phyloP scores from a whole-genome alignment of 2,329 filamentous ascomycete genomes.

The Chlorencoelia australis region DNA sequence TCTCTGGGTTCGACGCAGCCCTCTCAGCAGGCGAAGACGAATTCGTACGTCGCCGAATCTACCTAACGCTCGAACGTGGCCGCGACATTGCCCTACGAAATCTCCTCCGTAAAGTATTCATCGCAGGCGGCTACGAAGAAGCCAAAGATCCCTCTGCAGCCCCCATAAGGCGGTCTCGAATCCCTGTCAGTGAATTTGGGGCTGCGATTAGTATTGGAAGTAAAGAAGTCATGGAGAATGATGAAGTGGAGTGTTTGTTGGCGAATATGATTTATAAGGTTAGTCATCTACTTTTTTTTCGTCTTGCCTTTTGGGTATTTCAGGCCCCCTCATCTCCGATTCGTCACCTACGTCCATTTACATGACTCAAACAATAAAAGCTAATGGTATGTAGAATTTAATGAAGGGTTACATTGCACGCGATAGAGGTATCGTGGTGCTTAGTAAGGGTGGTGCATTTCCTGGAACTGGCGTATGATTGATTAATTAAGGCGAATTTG shows the following conservation, averaged over 20 bases:
- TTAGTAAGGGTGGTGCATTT: slow-evolving; percentile 89
- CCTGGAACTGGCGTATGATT: slow-evolving; percentile 68
- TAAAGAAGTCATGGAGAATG: slow-evolving; percentile 59
- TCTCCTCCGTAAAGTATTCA: slow-evolving; percentile 80
- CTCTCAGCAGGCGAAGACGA: slow-evolving; percentile 77
- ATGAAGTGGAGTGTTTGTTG: slow-evolving; percentile 91
- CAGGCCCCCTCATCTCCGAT: slow-evolving; percentile 1
- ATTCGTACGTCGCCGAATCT: slow-evolving; percentile 87
- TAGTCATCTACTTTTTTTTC: slow-evolving; percentile 21
- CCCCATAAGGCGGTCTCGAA: slow-evolving; percentile 60
- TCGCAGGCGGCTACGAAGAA: slow-evolving; percentile 74
- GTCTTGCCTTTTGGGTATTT: background rate
- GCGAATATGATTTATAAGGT: slow-evolving; percentile 99
- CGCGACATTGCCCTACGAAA: slow-evolving; percentile 90
- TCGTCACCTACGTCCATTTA: no score
- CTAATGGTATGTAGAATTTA: slow-evolving; percentile 20
- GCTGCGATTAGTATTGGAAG: slow-evolving; percentile 71
- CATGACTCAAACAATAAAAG: background rate
- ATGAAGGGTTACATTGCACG: slow-evolving; percentile 99
- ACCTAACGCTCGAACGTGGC: slow-evolving; percentile 84
- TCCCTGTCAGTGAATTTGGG: slow-evolving; percentile 75
- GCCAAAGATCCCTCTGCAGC: slow-evolving; percentile 56
- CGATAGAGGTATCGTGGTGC: slow-evolving; percentile 78
- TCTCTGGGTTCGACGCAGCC: slow-evolving; percentile 74
- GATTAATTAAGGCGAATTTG: no score